Evolutionary conservation across 768 basidiomycete genomes (phyloP).

Genomic region (Tubosaeta brunneosetosa): DNA sequence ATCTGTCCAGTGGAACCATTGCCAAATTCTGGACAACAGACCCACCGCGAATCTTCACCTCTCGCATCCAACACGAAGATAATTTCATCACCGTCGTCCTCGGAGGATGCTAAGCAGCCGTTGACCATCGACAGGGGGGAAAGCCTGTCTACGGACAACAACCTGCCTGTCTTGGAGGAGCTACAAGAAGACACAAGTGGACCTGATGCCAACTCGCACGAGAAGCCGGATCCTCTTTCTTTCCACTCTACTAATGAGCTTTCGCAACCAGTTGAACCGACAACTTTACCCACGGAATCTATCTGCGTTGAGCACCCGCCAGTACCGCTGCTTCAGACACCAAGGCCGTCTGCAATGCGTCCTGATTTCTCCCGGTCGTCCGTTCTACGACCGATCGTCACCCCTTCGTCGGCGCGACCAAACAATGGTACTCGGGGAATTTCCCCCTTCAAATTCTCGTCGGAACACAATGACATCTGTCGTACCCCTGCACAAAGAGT

Average conservation of each 20-base stretch:
- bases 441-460: constrained; percentile 34
- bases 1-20: constrained; percentile 21
- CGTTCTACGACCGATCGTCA: constrained; percentile 27
- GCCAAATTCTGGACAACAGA: constrained; percentile 37
- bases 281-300: constrained; percentile 3
- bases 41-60: constrained; percentile 24
- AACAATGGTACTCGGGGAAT: constrained; percentile 5
- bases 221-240: constrained; percentile 55
- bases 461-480: constrained; percentile 34
- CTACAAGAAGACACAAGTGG: constrained; percentile 26
- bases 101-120: constrained; percentile 18
- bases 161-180: background rate
- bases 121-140: background rate
- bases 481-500: constrained; percentile 66
- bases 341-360: constrained; percentile 8
- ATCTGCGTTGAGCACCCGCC: constrained; percentile 17
- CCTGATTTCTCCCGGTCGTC: constrained; percentile 16
- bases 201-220: constrained; percentile 19
- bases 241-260: constrained; percentile 48
- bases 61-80: constrained; percentile 9
- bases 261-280: constrained; percentile 24
- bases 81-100: constrained; percentile 15
- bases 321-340: constrained; percentile 16
- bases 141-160: background rate
- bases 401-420: constrained; percentile 27